These are phyloP conservation scores for Cubamyces lactineus DNA, from an alignment of 768 basidiomycete species.

Conservation along the genomic window DNA sequence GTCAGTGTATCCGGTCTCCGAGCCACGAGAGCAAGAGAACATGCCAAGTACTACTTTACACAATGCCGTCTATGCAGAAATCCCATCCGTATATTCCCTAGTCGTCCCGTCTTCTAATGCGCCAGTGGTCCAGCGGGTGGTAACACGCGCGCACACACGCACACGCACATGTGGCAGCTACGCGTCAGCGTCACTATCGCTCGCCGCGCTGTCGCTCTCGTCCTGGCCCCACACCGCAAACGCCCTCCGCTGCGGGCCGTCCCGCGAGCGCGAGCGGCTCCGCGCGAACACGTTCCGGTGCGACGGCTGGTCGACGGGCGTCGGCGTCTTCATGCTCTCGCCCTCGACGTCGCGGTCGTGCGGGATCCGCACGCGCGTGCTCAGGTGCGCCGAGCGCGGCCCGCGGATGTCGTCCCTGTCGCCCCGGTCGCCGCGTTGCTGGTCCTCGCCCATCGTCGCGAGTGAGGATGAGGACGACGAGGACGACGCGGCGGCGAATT, in stretches of 20 bases:
- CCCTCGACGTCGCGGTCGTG: slow-evolving; percentile 58
- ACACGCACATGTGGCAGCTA: background rate
- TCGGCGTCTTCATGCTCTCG: slow-evolving; percentile 65
- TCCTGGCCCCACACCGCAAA: slow-evolving; percentile 91
- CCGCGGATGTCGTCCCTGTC: slow-evolving; percentile 57
- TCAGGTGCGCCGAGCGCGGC: slow-evolving; percentile 35
- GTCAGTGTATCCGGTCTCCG: slow-evolving; percentile 7
- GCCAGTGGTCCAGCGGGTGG: no score
- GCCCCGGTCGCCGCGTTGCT: slow-evolving; percentile 48
- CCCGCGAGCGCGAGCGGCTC: slow-evolving; percentile 31
- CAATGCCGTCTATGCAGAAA: slow-evolving; percentile 14
- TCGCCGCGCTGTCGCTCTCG: slow-evolving; percentile 84
- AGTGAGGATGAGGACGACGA: slow-evolving; percentile 46
- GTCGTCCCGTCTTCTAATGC: background rate
- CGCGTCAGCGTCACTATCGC: slow-evolving; percentile 58
- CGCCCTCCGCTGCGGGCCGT: slow-evolving; percentile 27
- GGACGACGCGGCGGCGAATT: slow-evolving; percentile 38
- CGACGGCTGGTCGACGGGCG: slow-evolving; percentile 39
- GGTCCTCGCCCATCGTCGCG: slow-evolving; percentile 39
- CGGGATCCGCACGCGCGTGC: slow-evolving; percentile 51
- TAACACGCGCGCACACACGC: no score
- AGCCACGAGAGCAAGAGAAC: background rate
- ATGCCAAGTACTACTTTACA: slow-evolving; percentile 17
- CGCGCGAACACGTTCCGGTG: slow-evolving; percentile 31
- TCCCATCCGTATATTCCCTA: slow-evolving; percentile 2